phyloP scores from a whole-genome alignment of 345 rosid species.

The Syzygium grande region DNA sequence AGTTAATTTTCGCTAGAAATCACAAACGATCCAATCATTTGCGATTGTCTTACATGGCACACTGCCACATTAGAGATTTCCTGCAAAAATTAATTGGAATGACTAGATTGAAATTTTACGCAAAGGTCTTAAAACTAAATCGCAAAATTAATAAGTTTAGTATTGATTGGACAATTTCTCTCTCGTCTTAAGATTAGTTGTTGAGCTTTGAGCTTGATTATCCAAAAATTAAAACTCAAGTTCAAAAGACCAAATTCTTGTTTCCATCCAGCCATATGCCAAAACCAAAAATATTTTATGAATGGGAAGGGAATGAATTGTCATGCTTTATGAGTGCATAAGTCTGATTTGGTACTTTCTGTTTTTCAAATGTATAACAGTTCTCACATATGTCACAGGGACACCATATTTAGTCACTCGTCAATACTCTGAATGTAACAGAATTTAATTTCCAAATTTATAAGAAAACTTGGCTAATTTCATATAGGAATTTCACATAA shows the following conservation, averaged over 20 bases:
- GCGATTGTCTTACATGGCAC: too few species aligned
- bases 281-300: background rate
- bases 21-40: too few species aligned
- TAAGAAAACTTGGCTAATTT: background rate
- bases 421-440: rapidly evolving
- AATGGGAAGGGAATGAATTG: background rate
- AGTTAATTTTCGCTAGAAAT: too few species aligned
- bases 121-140: too few species aligned
- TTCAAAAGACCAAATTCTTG: background rate
- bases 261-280: background rate
- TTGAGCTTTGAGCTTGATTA: too few species aligned
- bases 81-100: too few species aligned
- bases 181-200: too few species aligned
- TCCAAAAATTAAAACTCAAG: too few species aligned
- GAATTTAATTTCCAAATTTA: background rate
- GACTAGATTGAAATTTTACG: too few species aligned
- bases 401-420: rapidly evolving
- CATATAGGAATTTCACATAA: background rate
- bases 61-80: too few species aligned
- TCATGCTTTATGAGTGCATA: background rate
- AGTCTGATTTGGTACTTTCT: background rate
- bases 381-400: background rate
- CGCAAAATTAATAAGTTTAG: too few species aligned
- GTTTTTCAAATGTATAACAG: background rate
- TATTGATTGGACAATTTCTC: too few species aligned